A percentile compares a stretch with the other conserved stretches of the same genome.
phyloP scores from a whole-genome alignment of 2,329 filamentous ascomycete species.

The Pseudogymnoascus sp. region DNA sequence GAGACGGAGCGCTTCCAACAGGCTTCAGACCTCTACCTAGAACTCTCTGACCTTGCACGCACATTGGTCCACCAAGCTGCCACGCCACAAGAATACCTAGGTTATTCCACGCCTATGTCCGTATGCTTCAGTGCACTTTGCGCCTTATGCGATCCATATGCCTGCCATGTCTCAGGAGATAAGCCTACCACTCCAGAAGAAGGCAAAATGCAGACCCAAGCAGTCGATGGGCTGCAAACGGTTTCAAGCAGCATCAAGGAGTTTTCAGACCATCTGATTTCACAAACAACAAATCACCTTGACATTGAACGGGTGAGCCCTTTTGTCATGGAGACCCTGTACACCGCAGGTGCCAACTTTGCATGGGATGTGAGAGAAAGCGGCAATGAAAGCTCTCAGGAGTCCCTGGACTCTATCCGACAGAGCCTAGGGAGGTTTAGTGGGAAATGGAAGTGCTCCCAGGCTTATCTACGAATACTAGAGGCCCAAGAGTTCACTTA shows the following conservation, averaged over 20 bases:
- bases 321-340: constrained; percentile 31
- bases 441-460: constrained; percentile 30
- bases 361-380: constrained; percentile 32
- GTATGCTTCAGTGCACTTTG: constrained; percentile 23
- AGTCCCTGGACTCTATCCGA: constrained; percentile 25
- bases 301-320: constrained; percentile 28
- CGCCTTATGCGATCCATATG: constrained; percentile 32
- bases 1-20: constrained; percentile 18
- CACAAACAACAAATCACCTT: constrained; percentile 16
- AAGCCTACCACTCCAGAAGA: constrained; percentile 17
- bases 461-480: constrained; percentile 30
- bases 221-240: constrained; percentile 28
- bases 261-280: constrained; percentile 24
- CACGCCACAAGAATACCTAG: constrained; percentile 19
- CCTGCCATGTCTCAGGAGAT: constrained; percentile 24
- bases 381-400: constrained; percentile 26
- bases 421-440: constrained; percentile 25
- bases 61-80: constrained; percentile 22
- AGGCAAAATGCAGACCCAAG: constrained; percentile 27
- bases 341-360: constrained; percentile 29
- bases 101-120: constrained; percentile 21
- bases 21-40: constrained; percentile 22
- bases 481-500: constrained; percentile 30
- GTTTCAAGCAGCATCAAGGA: constrained; percentile 24
- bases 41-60: constrained; percentile 19